Percentiles rank a stretch among this genome's conserved stretches.
These are phyloP conservation scores for Penicillium hesseltinei DNA, from an alignment of 2,329 filamentous ascomycete species.

Conservation along the genomic window DNA sequence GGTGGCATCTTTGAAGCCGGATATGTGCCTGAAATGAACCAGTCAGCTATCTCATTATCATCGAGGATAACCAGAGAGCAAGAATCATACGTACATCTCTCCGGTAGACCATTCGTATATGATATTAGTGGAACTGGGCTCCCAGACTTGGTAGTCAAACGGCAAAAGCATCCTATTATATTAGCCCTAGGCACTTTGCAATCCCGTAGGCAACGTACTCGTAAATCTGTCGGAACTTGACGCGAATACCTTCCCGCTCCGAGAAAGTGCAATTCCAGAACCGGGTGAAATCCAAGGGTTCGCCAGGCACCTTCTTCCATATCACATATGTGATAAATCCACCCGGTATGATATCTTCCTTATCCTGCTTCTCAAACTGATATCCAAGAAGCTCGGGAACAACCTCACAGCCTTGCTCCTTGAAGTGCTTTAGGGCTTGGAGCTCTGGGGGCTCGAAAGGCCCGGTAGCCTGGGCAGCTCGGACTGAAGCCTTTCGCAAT, in stretches of 20 bases:
- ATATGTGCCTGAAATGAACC: neutral
- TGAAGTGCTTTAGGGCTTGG: neutral
- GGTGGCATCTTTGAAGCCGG: neutral
- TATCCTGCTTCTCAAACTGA: neutral
- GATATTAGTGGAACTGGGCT: neutral
- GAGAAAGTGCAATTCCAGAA: neutral
- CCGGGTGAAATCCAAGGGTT: neutral
- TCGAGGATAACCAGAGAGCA: neutral
- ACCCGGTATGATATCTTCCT: neutral
- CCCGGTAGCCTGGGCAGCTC: neutral
- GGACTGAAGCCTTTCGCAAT: neutral
- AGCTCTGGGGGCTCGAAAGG: neutral
- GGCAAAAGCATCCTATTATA: neutral
- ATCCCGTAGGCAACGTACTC: neutral
- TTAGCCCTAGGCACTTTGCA: neutral
- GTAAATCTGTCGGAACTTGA: neutral
- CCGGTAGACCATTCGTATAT: neutral
- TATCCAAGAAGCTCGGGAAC: neutral
- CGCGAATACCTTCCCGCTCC: neutral
- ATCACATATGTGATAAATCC: neutral
- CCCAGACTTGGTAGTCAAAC: neutral
- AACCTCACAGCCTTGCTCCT: neutral
- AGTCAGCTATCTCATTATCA: neutral
- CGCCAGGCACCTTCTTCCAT: neutral
- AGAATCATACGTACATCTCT: neutral